Conservation (phyloP, 331 rosid species). For the Quercus tomentella region DNA sequence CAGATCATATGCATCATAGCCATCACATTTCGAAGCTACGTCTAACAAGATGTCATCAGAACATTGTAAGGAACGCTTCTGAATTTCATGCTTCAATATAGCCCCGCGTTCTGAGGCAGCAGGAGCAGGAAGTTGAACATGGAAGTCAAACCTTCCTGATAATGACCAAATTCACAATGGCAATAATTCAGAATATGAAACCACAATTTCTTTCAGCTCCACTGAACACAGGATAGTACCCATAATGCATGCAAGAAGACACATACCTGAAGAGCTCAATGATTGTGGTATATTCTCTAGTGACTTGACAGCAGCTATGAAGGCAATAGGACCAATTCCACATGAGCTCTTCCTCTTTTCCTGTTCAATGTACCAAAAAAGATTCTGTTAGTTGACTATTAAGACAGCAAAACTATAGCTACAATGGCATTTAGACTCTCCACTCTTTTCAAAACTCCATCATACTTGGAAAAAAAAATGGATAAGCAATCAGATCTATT, state of each 20-base stretch:
- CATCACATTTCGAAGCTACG: slow-evolving; percentile 86
- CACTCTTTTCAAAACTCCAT: too few relatives aligned
- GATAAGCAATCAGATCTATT: too few relatives aligned
- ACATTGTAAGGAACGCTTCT: slow-evolving; percentile 68
- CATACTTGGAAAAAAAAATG: too few relatives aligned
- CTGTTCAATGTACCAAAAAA: slow-evolving; percentile 39
- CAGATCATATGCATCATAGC: slow-evolving; percentile 98
- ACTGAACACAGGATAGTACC: background rate
- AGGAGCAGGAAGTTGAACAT: slow-evolving; percentile 84
- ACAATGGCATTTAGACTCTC: too few relatives aligned
- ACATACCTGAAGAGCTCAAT: slow-evolving; percentile 87
- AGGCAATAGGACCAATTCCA: slow-evolving; percentile 86
- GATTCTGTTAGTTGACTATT: slow-evolving; percentile 7
- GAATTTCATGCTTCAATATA: slow-evolving; percentile 83
- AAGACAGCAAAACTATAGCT: background rate
- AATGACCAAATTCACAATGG: slow-evolving; percentile 12
- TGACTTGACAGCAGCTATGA: slow-evolving; percentile 68
- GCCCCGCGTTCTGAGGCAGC: slow-evolving; percentile 83
- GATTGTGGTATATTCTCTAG: slow-evolving; percentile 76
- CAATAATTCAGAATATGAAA: slow-evolving; percentile 9
- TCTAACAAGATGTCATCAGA: slow-evolving; percentile 68
- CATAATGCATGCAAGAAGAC: slow-evolving; percentile 16
- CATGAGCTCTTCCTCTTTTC: slow-evolving; percentile 69
- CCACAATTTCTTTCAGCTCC: background rate
- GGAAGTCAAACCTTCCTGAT: slow-evolving; percentile 90